phyloP scores from a whole-genome alignment of 192 early-diverging fungal genomes.

The Podila epicladia region DNA sequence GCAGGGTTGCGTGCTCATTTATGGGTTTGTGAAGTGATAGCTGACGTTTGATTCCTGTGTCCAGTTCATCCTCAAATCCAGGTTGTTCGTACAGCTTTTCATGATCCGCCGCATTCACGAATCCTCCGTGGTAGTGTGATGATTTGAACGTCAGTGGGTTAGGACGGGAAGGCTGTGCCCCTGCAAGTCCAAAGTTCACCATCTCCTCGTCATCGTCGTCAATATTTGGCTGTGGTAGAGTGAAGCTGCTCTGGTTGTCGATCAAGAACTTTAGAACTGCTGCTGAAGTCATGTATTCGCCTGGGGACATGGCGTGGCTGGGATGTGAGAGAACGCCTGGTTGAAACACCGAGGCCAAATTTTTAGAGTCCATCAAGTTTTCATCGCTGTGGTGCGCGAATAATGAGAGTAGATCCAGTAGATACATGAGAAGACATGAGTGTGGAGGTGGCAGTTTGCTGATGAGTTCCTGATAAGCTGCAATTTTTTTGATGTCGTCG shows the following conservation, averaged over 20 bases:
- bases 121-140: constrained; percentile 17
- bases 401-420: constrained; percentile 70
- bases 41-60: constrained; percentile 21
- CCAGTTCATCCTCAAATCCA: constrained; percentile 26
- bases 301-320: constrained; percentile 71
- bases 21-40: constrained; percentile 34
- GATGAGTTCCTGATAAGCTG: constrained; percentile 69
- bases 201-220: constrained; percentile 48
- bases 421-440: constrained; percentile 74
- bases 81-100: constrained; percentile 17
- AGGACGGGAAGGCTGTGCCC: constrained; percentile 1
- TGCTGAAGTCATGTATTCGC: constrained; percentile 81
- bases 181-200: constrained; percentile 19
- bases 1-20: constrained; percentile 31
- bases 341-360: constrained; percentile 80
- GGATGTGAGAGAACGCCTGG: constrained; percentile 82
- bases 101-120: constrained; percentile 35
- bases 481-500: constrained; percentile 49
- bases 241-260: constrained; percentile 64
- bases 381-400: constrained; percentile 61
- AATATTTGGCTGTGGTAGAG: constrained; percentile 28
- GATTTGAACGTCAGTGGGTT: neutral
- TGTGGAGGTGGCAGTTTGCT: constrained; percentile 63
- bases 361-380: constrained; percentile 77
- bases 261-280: constrained; percentile 82